Evolutionary conservation across 2,329 filamentous ascomycete genomes (phyloP), one percentile per base, ranked within the genome.

Genomic region (Ceratocystis smalleyi): DNA sequence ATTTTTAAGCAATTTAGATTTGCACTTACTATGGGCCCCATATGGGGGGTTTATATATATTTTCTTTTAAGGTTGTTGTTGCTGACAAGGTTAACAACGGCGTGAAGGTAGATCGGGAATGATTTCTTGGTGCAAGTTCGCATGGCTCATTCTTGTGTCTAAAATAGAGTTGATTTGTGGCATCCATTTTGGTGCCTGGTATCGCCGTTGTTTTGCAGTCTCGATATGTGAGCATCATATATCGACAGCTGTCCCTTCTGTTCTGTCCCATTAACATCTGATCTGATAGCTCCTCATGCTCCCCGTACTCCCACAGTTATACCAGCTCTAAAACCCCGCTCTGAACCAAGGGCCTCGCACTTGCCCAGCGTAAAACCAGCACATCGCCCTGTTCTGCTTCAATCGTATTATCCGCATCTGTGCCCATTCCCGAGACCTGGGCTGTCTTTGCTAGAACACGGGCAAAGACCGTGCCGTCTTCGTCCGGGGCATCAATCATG

Each of bases 401-500:
- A 72, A 88, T 71, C 67, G 76, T 72, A 73, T 78, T 75, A 76
- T 89, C 86, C 68, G 74, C 78, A 68, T 88, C 84, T 7, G 84
- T 84, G 12, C 86, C 85, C 67, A 79, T 79, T 5, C 84, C 81
- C 65, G 78, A 76, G 12, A 85, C 80, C 4, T 81, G 76, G 1
- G 60, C 65, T 2, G 78, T 76, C 70, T 87, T 83, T 63, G 78
- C 79, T 63, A 91, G 74, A 60, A 88, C 79, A 67, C 92, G 79
- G 49, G 91, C 84, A 74, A 99, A 96, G 1, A 97, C 91, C 6
- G 90, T 90, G 1, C 82, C 80, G 67, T 94, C 88, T 59, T 84
- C 76, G 72, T 97, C 94, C 0, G 94, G 94, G 1, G 82, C 79
- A 71, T 96, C 91, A 35, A 97, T 83, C 94, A 99, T 99, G 75